Evolutionary conservation across 192 early-diverging fungal species (phyloP), one percentile per base, ranked within the genome.

Genomic region (Paraglomus brasilianum): DNA sequence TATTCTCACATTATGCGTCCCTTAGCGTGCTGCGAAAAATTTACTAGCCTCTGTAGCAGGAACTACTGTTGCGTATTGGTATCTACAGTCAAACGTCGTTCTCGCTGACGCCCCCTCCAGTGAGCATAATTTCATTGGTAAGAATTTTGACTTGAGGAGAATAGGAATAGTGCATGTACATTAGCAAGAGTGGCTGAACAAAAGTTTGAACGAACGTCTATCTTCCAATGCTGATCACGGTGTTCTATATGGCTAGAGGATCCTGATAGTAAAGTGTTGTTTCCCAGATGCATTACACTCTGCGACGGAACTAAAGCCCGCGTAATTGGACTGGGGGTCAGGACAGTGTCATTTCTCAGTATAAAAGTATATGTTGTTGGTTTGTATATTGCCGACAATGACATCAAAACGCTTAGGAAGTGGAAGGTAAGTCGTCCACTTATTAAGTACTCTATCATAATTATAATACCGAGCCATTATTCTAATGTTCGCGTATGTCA

Each of bases 361-460:
- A 58, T 86, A 6, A 80, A 81, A 66, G 85, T 86, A 9, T 86
- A 82, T 46, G 76, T 81, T 0, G 45, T 84, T 5, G 85, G 81
- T 17, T 44, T 86, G 38, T 86, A 86, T 71, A 75, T 77, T 64
- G 52, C 72, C 11, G 75, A 61, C 17, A 71, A 79, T 5, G 85
- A 86, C 75, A 76, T 81, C 13, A 71, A 66, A 45, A 62, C 65
- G 11, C 44, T 72, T 14, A 22, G 38, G 19, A 48, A 50, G 1
- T 79, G 78, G 78, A 72, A 74, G 62, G 77, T 79, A 63, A 61
- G 24, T 63, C 30, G 13, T 46, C 6, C 38, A 55, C 8, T 55
- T 15, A 17, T 7, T 6, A 8, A 6, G 17, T n/a, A 55, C 14
- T 46, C 14, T 24, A 43, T 60, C 44, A 19, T 8, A n/a, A 15